Percentiles rank a stretch among this genome's conserved stretches.
Conservation (phyloP, 176 grass and related monocot genomes). For the Aegilops bicornis region DNA sequence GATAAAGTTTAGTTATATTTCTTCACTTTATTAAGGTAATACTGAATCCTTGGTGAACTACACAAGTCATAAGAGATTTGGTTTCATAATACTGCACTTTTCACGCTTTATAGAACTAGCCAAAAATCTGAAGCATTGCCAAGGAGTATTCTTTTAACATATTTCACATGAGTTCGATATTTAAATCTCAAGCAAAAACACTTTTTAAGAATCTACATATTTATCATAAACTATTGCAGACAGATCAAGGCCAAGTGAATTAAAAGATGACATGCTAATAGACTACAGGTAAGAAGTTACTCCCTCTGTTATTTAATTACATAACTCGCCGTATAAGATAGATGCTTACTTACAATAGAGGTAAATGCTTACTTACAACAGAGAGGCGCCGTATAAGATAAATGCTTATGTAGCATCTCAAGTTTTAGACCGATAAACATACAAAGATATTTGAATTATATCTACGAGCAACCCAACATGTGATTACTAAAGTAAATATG, state of each 20-base stretch:
- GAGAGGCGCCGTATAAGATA: not conserved
- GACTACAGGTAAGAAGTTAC: not conserved
- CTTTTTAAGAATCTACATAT: not conserved
- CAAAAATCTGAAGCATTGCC: no score
- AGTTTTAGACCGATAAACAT: not conserved
- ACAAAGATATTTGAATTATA: not conserved
- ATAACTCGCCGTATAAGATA: not conserved
- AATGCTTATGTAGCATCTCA: not conserved
- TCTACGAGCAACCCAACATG: constrained; percentile 11
- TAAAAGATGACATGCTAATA: no score
- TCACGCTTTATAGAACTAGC: no score
- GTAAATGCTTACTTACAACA: not conserved
- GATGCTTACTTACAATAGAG: not conserved
- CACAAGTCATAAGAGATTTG: no score
- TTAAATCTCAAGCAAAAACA: not conserved
- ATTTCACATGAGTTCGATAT: no score
- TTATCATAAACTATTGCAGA: not conserved
- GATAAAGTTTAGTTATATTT: no score
- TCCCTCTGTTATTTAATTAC: not conserved
- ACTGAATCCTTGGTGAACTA: no score
- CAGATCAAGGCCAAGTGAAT: not conserved
- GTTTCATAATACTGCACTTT: no score
- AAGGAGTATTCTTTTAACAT: no score
- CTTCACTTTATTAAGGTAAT: no score
- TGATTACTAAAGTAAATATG: constrained; percentile 8